Evolutionary conservation across 139 green algal species (phyloP), one percentile per base, ranked within the genome.

Genomic region (Asterochloris erici): DNA sequence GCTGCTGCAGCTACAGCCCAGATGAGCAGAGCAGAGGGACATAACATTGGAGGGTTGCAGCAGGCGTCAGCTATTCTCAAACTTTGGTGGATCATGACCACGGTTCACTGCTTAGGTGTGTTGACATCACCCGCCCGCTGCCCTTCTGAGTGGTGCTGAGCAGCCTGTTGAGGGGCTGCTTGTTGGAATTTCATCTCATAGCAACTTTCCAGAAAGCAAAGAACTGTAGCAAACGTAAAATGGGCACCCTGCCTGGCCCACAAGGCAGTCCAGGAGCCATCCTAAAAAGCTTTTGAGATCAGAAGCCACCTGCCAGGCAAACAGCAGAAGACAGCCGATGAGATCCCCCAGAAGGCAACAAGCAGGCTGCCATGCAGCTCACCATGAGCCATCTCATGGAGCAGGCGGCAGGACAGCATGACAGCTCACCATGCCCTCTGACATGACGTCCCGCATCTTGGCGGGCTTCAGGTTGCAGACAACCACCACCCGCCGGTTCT

Each of bases 381-480:
- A 28, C 23, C 63, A 24, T 76, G 24, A 54, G 70, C 14, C n/a
- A 76, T 10, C n/a, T 19, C 14, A 76, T 28, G 29, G 12, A 47
- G 23, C 12, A 69, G 60, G 75, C 0, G 2, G 14, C 16, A 14
- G 28, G 15, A 12, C 10, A 27, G 63, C 63, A n/a, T n/a, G n/a
- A n/a, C n/a, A 74, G 16, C 81, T 11, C 73, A 97, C 93, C 94
- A 98, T 97, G 85, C 93, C 95, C 73, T 94, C 93, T 16, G 85
- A 93, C 87, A 96, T 93, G 38, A 97, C 89, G 54, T 94, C 94
- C 0, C 97, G 86, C 97, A 99, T 99, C 86, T 97, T 98, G 75
- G 93, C 94, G 0, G 97, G 93, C 90, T 99, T 99, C 13, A 99
- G 90, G 90, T 99, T 99, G 85, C 86, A 92, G 23, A 98, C 88